Conservation (phyloP, 495 filamentous ascomycete genomes). For the Talaromyces wortmannii region DNA sequence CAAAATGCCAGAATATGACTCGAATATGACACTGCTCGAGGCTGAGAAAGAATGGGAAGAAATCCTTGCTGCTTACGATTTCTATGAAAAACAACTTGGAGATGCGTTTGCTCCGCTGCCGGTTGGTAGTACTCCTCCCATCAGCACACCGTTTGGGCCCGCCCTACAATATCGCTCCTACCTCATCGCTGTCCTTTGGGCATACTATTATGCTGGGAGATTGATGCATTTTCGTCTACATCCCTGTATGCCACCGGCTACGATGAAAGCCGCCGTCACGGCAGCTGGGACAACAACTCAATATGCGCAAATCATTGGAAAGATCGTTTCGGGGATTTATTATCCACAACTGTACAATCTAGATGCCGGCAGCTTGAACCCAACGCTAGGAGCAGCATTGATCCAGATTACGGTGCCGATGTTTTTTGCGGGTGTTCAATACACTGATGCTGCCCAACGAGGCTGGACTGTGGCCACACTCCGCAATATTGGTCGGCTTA, state of each 20-base stretch:
- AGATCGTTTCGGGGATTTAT: constrained; percentile 71
- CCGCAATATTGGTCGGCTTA: constrained; percentile 67
- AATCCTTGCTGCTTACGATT: constrained; percentile 63
- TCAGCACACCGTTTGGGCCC: constrained; percentile 72
- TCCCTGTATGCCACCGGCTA: constrained; percentile 85
- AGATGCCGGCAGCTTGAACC: constrained; percentile 56
- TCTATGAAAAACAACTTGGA: constrained; percentile 60
- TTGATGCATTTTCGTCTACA: constrained; percentile 74
- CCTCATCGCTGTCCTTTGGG: constrained; percentile 78
- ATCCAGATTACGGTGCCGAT: constrained; percentile 73
- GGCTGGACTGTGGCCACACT: constrained; percentile 69
- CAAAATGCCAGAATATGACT: constrained; percentile 28
- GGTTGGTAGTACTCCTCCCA: constrained; percentile 56
- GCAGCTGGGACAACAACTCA: constrained; percentile 59
- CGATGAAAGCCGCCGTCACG: constrained; percentile 75
- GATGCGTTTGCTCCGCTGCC: constrained; percentile 73
- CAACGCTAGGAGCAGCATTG: constrained; percentile 71
- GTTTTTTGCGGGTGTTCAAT: constrained; percentile 85
- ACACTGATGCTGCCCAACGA: constrained; percentile 62
- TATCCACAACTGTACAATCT: constrained; percentile 54
- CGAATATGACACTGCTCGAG: constrained; percentile 54
- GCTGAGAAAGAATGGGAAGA: constrained; percentile 75
- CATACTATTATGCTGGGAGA: constrained; percentile 72
- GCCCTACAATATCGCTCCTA: constrained; percentile 80
- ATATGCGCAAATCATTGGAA: constrained; percentile 69